Conservation (phyloP, 1,284 basidiomycete species). For the Mycosarcoma mackinlayi region DNA sequence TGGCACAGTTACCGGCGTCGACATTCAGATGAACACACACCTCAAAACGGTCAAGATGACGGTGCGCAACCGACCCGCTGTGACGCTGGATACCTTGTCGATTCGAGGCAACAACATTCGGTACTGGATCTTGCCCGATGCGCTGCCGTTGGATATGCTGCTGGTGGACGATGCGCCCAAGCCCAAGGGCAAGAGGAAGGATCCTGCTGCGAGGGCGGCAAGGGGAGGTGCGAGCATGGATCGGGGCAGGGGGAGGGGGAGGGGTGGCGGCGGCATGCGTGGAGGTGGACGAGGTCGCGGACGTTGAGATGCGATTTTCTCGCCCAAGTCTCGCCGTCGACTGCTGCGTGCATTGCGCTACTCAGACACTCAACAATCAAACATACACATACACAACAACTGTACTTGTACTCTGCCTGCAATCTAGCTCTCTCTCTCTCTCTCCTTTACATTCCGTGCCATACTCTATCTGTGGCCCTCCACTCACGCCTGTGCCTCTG, state of each 20-base stretch:
- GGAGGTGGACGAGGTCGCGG: conserved; percentile 30
- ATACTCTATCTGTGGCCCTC: too few relatives aligned
- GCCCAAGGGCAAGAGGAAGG: conserved; percentile 75
- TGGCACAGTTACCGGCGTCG: conserved; percentile 87
- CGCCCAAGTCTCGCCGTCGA: not conserved
- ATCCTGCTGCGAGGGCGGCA: conserved; percentile 30
- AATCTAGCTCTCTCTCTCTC: not conserved
- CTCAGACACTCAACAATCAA: not conserved
- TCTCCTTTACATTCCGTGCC: not conserved
- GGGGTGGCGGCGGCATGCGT: conserved; percentile 44
- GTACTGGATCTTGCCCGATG: conserved; percentile 95
- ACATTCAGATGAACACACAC: conserved; percentile 85
- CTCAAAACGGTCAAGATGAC: conserved; percentile 98
- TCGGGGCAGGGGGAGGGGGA: conserved; percentile 55
- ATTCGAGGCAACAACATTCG: conserved; percentile 72
- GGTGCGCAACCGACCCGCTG: conserved; percentile 82
- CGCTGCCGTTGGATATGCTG: conserved; percentile 92
- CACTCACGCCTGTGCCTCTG: conserved; percentile 3
- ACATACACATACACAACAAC: conserved; percentile 1
- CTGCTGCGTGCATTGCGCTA: not conserved
- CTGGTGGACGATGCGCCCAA: conserved; percentile 97
- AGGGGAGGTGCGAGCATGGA: conserved; percentile 45
- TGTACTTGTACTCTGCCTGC: conserved; percentile 14
- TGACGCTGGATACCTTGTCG: conserved; percentile 71
- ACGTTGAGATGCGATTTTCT: conserved; percentile 7